Evolutionary conservation across 2,329 filamentous ascomycete species (phyloP), one percentile per base, ranked within the genome.

Genomic region (Colletotrichum karsti): DNA sequence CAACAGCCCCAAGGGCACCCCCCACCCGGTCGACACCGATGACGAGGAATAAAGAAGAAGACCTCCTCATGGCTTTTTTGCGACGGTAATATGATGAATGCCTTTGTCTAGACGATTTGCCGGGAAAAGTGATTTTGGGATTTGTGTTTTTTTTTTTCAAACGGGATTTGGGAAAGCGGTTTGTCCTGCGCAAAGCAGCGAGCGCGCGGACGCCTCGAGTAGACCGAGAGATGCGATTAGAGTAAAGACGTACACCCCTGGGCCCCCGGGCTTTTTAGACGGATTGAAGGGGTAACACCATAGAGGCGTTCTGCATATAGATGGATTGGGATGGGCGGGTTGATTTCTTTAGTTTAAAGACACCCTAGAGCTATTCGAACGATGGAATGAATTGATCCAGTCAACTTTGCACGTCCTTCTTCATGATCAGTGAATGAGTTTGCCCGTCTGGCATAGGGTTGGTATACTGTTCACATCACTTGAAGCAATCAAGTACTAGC

Each of bases 1-100:
- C 74, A 95, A 94, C 82, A 93, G 88, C 75, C 92, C 92, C 72
- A 94, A 95, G 88, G 93, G 93, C 5, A 95, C 93, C 4, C 92
- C 92, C 30, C 90, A 92, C 77, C 92, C 92, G 7, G 81, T 80
- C 8, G 93, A 95, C 78, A 94, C 92, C 18, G 93, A 95, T 74
- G 93, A 94, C 71, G 93, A 95, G 78, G 89, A 83, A 33, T 75
- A 72, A 76, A 30, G n/a, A n/a, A n/a, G n/a, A 5, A 26, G 7
- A 24, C 30, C 57, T 67, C 13, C 7, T 20, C 24, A 35, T 37
- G 30, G 13, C 24, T 51, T 51, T 33, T 13, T 42, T 33, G 41
- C 59, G 64, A 62, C 41, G 65, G 54, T 68, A 50, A 59, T 50
- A 65, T 35, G 60, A 68, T 50, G 53, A 30, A 54, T 44, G 62